Evolutionary conservation across 345 rosid species (phyloP), one percentile per base, ranked within the genome.

Genomic region (Trapa bicornis): DNA sequence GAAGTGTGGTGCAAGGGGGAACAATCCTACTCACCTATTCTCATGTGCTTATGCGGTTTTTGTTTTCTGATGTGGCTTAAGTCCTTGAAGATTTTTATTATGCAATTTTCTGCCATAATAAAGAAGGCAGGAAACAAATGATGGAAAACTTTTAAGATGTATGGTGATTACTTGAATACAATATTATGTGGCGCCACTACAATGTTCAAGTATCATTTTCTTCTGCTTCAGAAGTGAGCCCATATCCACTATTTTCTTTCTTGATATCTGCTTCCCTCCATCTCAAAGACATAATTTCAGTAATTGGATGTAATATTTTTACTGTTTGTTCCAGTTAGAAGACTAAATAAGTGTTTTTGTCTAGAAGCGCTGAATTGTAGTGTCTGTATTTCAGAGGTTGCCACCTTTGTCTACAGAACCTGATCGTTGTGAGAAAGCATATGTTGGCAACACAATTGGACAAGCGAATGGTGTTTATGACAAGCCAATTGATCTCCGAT

Each of bases 381-480:
- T 35, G 57, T 15, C n/a, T 43, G 32, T 22, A 4, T 70, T 68
- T 62, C 88, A 93, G 98, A 88, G 98, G 76, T 80, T 93, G 71
- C 98, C 98, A 42, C 97, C 98, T 7, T 81, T 93, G 61, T 93
- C 96, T 58, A 84, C 92, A 47, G 97, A 93, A 43, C 92, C 98
- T 36, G 69, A 87, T 75, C 83, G 96, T 10, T 93, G 97, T 66
- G 89, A 90, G 80, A 84, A 84, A 75, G 98, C 98, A 6, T 93
- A 75, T 56, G 82, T 90, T 47, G 98, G 98, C 39, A 93, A 93
- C 83, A 93, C 98, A 3, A 90, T 93, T 65, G 98, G 98, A 38
- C 98, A 93, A 79, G 97, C 98, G 58, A 93, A 93, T 71, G 97
- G 98, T 1, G 97, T 93, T 37, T 93, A 93, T 68, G 98, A 93